A percentile compares a stretch with the other conserved stretches of the same genome.
phyloP scores from a whole-genome alignment of 495 filamentous ascomycete genomes.

The Trichoderma orchidacearum region DNA sequence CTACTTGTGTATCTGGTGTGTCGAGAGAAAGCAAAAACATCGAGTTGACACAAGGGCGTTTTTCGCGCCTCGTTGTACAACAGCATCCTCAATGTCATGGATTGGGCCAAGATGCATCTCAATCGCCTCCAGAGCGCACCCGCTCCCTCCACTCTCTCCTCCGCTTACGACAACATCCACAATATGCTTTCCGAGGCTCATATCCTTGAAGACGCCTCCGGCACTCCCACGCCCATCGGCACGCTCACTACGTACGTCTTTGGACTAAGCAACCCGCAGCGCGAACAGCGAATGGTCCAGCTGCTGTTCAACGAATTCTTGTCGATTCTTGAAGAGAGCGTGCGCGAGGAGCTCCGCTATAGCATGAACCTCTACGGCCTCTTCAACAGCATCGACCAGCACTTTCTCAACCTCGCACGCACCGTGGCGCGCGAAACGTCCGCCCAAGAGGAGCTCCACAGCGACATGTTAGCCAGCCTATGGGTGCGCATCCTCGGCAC shows the following conservation, averaged over 20 bases:
- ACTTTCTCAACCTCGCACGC: conserved; percentile 77
- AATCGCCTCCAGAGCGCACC: conserved; percentile 24
- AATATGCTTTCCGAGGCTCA: conserved; percentile 54
- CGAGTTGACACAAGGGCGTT: neutral
- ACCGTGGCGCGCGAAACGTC: conserved; percentile 74
- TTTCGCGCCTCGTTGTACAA: neutral
- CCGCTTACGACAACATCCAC: conserved; percentile 67
- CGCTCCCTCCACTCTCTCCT: conserved; percentile 44
- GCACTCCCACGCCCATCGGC: conserved; percentile 53
- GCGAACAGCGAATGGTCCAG: conserved; percentile 64
- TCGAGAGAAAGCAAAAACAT: neutral
- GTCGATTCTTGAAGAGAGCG: conserved; percentile 74
- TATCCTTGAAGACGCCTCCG: conserved; percentile 50
- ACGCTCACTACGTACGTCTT: conserved; percentile 53
- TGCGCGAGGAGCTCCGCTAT: conserved; percentile 67
- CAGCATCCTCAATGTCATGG: conserved; percentile 82
- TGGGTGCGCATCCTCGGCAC: conserved; percentile 75
- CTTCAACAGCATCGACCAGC: conserved; percentile 76
- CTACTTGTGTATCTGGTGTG: neutral
- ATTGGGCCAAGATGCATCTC: conserved; percentile 82
- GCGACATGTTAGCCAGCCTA: conserved; percentile 65
- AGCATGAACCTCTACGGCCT: conserved; percentile 63
- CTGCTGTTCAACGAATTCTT: conserved; percentile 82
- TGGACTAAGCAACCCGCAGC: conserved; percentile 64
- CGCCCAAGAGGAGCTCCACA: conserved; percentile 62